Percentiles rank a stretch among this genome's conserved stretches.
Evolutionary conservation across 2,329 filamentous ascomycete species (phyloP).

Genomic region (Aspergillus viridinutans): DNA sequence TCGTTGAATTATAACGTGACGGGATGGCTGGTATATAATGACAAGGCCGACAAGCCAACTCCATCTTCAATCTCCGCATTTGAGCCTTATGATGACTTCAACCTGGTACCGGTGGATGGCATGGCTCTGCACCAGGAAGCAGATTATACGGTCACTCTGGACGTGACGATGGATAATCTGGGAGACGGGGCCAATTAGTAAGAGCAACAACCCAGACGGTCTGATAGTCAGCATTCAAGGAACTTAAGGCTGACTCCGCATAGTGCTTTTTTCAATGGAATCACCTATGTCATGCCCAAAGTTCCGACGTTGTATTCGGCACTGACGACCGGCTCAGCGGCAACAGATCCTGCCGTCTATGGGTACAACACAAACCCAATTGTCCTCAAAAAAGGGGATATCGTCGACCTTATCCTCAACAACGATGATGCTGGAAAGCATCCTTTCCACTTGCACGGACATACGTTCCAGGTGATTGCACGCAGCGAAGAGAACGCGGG

Average conservation of each 20-base stretch:
- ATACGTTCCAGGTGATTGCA: slow-evolving; percentile 62
- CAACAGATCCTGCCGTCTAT: slow-evolving; percentile 58
- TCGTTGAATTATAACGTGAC: slow-evolving; percentile 50
- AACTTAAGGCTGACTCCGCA: slow-evolving; percentile 30
- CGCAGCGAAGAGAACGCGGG: slow-evolving; percentile 15
- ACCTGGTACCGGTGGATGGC: slow-evolving; percentile 40
- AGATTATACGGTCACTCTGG: slow-evolving; percentile 4
- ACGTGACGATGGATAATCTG: slow-evolving; percentile 56
- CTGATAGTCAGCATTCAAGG: slow-evolving; percentile 42
- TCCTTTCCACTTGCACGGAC: slow-evolving; percentile 72
- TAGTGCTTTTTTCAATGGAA: slow-evolving; percentile 67
- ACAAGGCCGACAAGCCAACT: slow-evolving; percentile 36
- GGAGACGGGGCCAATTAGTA: slow-evolving; percentile 38
- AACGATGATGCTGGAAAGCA: slow-evolving; percentile 54
- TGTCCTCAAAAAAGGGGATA: slow-evolving; percentile 58
- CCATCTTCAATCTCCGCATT: slow-evolving; percentile 56
- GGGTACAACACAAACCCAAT: slow-evolving; percentile 61
- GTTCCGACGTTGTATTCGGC: slow-evolving; percentile 75
- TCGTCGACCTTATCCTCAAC: slow-evolving; percentile 38
- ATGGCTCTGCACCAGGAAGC: slow-evolving; percentile 4
- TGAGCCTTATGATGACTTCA: slow-evolving; percentile 55
- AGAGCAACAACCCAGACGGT: slow-evolving; percentile 53
- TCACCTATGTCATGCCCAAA: slow-evolving; percentile 68
- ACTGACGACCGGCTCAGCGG: slow-evolving; percentile 54
- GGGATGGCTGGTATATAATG: slow-evolving; percentile 51